Evolutionary conservation across 2,329 filamentous ascomycete species (phyloP).

Genomic region (Venturia nashicola): DNA sequence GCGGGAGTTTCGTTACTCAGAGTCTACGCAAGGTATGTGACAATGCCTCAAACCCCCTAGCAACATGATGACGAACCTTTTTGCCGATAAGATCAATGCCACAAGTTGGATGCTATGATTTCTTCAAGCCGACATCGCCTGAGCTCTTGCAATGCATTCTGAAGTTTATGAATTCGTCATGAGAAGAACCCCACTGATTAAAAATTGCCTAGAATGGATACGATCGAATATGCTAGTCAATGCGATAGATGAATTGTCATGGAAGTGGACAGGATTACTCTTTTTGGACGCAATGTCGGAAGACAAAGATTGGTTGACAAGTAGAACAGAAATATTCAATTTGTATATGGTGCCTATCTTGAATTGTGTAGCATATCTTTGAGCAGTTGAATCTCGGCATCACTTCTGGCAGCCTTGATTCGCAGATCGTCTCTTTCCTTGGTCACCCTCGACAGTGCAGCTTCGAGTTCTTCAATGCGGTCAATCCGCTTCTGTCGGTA

Average conservation of each 20-base stretch:
- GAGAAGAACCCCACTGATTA: background rate
- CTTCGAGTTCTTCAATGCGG: conserved; percentile 50
- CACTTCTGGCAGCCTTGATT: conserved; percentile 48
- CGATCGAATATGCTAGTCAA: background rate
- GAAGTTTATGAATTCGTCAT: background rate
- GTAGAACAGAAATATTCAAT: background rate
- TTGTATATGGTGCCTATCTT: background rate
- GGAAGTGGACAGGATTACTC: background rate
- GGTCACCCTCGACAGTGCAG: conserved; percentile 44
- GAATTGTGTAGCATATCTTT: conserved; percentile 27
- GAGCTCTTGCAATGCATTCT: background rate
- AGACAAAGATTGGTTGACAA: background rate
- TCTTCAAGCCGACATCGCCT: background rate
- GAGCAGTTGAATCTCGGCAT: conserved; percentile 52
- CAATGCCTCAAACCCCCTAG: background rate
- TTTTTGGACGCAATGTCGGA: background rate
- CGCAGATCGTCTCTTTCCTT: conserved; percentile 52
- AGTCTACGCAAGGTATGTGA: background rate
- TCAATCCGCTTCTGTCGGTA: conserved; percentile 61
- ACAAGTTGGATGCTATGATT: background rate
- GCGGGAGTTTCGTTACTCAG: background rate
- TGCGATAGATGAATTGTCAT: background rate
- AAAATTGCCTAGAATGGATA: background rate
- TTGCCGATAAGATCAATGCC: background rate
- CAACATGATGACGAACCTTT: background rate